Percentiles rank a stretch among this genome's conserved stretches.
phyloP scores from a whole-genome alignment of 2,329 filamentous ascomycete genomes.

The Verticillium zaregamsianum region DNA sequence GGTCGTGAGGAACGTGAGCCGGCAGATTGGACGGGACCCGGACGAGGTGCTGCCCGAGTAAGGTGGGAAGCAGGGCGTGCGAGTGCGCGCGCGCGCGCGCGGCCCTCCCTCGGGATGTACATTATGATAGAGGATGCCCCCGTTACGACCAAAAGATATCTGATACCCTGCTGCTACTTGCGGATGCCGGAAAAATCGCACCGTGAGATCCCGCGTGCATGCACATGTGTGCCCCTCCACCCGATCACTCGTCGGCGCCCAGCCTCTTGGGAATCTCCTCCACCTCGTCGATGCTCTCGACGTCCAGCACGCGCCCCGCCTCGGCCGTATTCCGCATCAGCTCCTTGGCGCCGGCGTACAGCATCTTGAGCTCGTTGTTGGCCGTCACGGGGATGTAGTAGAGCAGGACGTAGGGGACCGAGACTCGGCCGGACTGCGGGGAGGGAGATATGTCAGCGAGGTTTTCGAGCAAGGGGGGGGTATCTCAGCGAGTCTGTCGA shows the following conservation, averaged over 20 bases:
- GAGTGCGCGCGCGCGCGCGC: too few species aligned
- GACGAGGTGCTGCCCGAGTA: constrained; percentile 45
- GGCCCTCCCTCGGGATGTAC: not conserved
- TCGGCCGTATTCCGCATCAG: constrained; percentile 90
- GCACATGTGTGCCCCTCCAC: not conserved
- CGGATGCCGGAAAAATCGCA: not conserved
- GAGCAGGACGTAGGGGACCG: constrained; percentile 89
- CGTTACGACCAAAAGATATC: constrained; percentile 4
- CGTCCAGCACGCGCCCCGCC: constrained; percentile 82
- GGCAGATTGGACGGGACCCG: constrained; percentile 60
- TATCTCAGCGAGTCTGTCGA: too few species aligned
- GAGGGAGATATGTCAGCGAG: too few species aligned
- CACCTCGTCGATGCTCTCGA: constrained; percentile 75
- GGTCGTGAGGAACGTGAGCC: constrained; percentile 71
- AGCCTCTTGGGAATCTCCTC: constrained; percentile 72
- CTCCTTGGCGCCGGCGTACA: constrained; percentile 95
- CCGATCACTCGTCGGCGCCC: constrained; percentile 8
- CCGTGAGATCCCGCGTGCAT: not conserved
- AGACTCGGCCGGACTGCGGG: constrained; percentile 75
- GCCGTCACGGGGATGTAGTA: constrained; percentile 94
- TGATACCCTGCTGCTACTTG: constrained; percentile 6
- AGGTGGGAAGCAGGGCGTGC: constrained; percentile 4
- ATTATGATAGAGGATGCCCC: not conserved
- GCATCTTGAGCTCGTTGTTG: constrained; percentile 82
- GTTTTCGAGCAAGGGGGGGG: too few species aligned